phyloP scores from a whole-genome alignment of 2,329 filamentous ascomycete species.

The Monosporascus cannonballus region DNA sequence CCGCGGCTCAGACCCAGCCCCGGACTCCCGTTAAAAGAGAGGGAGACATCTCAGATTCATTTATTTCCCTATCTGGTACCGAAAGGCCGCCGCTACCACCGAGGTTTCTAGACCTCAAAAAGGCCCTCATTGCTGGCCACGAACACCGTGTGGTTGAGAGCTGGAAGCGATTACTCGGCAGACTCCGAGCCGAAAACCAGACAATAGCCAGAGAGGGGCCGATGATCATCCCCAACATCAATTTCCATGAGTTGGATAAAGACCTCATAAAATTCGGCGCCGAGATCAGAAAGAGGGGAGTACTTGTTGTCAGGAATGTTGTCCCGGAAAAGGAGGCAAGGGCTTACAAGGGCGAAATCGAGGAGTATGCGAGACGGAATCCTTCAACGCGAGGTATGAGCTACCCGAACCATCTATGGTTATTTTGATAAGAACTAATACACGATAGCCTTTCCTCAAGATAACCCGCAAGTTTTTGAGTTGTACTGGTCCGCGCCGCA shows the following conservation, averaged over 20 bases:
- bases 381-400: constrained; percentile 46
- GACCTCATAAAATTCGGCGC: constrained; percentile 30
- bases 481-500: constrained; percentile 70
- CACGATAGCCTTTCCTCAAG: constrained; percentile 53
- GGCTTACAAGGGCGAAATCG: constrained; percentile 57
- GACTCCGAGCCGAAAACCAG: constrained; percentile 41
- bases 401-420: not conserved
- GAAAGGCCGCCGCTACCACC: constrained; percentile 42
- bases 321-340: constrained; percentile 57
- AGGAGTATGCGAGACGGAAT: constrained; percentile 61
- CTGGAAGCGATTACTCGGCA: constrained; percentile 42
- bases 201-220: constrained; percentile 38
- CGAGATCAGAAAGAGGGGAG: constrained; percentile 56
- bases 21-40: constrained; percentile 37
- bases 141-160: constrained; percentile 40
- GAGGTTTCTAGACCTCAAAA: constrained; percentile 51
- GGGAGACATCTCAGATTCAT: constrained; percentile 58
- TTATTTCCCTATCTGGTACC: constrained; percentile 50
- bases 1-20: constrained; percentile 7
- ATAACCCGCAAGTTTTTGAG: constrained; percentile 66
- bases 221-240: constrained; percentile 45
- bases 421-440: constrained; percentile 6
- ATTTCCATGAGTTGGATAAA: constrained; percentile 38
- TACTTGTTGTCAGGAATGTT: constrained; percentile 59
- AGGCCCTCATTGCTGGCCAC: constrained; percentile 41